Conservation (phyloP, 169 alveolate genomes). For the Theileria sp. region DNA sequence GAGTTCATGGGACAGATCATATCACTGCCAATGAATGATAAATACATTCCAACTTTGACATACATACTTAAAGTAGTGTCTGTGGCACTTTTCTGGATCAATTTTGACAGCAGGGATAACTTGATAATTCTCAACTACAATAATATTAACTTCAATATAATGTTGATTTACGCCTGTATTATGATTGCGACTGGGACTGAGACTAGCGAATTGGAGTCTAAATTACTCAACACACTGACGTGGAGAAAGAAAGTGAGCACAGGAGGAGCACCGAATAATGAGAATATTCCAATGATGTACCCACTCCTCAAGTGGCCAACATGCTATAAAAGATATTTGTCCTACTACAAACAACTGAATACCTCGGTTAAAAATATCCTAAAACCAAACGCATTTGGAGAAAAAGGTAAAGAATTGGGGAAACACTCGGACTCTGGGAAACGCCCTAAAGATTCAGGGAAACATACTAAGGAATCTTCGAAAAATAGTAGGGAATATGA, state of each 20-base stretch:
- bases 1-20: slow-evolving; percentile 70
- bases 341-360: slow-evolving; percentile 35
- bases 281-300: slow-evolving; percentile 40
- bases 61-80: slow-evolving; percentile 66
- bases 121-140: slow-evolving; percentile 69
- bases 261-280: neutral
- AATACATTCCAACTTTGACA: slow-evolving; percentile 69
- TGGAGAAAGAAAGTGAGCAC: slow-evolving; percentile 48
- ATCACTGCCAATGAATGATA: slow-evolving; percentile 65
- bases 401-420: neutral
- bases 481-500: neutral
- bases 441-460: neutral
- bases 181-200: slow-evolving; percentile 20
- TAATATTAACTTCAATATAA: slow-evolving; percentile 44
- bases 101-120: slow-evolving; percentile 69
- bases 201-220: slow-evolving; percentile 32
- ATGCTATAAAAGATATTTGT: slow-evolving; percentile 53
- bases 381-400: neutral
- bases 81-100: slow-evolving; percentile 72
- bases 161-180: slow-evolving; percentile 49
- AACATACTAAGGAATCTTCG: neutral
- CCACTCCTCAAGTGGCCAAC: slow-evolving; percentile 64
- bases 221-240: slow-evolving; percentile 37
- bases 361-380: slow-evolving; percentile 1
- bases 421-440: neutral